These are phyloP conservation scores for Eucalyptus cloeziana DNA, from an alignment of 345 rosid species.

Conservation along the genomic window DNA sequence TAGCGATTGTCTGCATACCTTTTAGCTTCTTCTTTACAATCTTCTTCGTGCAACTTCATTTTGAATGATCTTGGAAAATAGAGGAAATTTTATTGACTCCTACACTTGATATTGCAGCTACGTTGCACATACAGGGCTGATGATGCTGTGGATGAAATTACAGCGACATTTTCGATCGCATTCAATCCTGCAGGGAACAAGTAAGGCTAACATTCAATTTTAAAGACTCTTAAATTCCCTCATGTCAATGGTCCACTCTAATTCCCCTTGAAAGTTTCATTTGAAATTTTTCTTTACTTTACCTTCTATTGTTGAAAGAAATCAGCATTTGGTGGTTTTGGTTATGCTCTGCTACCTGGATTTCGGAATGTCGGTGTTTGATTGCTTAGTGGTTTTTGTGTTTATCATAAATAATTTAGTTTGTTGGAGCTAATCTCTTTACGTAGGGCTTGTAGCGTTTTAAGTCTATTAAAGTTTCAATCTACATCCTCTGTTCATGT, in stretches of 20 bases:
- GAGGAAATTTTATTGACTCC: not conserved
- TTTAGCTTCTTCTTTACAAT: not conserved
- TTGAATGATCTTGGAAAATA: no score
- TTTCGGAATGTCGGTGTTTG: not conserved
- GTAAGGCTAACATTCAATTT: conserved; percentile 29
- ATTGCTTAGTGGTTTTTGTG: not conserved
- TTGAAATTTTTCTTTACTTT: not conserved
- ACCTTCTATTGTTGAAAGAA: not conserved
- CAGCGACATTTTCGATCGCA: conserved; percentile 80
- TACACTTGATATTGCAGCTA: conserved; percentile 33
- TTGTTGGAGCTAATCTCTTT: not conserved
- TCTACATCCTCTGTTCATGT: not conserved
- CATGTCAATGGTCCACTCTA: not conserved
- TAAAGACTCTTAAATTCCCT: not conserved
- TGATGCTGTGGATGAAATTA: conserved; percentile 92
- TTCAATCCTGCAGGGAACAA: conserved; percentile 79
- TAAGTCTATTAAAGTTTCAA: not conserved
- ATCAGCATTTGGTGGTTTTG: not conserved
- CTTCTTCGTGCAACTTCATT: not conserved
- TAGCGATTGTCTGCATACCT: not conserved
- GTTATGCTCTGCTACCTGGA: not conserved
- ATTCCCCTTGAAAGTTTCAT: not conserved
- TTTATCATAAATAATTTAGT: not conserved
- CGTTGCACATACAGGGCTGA: conserved; percentile 93
- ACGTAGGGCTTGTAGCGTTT: not conserved